Base-by-base conservation (phyloP, 2,329 filamentous ascomycete species). In the Phyllosticta capitalensis region DNA sequence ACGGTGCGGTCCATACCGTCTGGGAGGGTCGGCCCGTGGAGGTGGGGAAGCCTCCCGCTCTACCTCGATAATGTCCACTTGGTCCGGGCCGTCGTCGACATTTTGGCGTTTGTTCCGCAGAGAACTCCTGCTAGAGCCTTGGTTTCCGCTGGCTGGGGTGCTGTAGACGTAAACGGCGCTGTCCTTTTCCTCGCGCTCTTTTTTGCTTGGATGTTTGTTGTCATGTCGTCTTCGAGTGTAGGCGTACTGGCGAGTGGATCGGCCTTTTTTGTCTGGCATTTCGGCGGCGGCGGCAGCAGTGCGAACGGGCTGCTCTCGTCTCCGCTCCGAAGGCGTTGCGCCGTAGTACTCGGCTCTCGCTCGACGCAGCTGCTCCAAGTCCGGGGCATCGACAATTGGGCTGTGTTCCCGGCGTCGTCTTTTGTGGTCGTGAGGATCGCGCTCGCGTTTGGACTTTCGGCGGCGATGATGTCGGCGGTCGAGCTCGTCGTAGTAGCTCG, bases 311-410 rank as follows among this genome's bases (percentile, higher is more conserved):
- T 54, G 51, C 22, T 69, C 69, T 59, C 68, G 67, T 61, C 67
- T 67, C 70, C 67, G 57, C 51, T 74, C 71, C 20, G 64, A 56
- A 28, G 68, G 66, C n/a, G 69, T 66, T 57, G 68, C 62, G 56
- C 65, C 64, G 63, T 69, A 75, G 63, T 77, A 77, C 5, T 70
- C 69, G 28, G 69, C 68, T 63, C 75, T 62, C 58, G 68, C 68
- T 30, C 67, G 67, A 56, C 74, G 65, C 54, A 76, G 62, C 56
- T 76, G 74, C 56, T 75, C 71, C 48, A 76, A 61, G 61, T 76
- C 74, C 22, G 73, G 64, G 12, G 52, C 51, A 48, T 53, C 20
- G 56, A 48, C 33, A 52, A 45, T n/a, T 45, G 56, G 51, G 21
- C 30, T 48, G 21, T 30, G 56, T 5, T 22, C 22, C 4, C 19